Percentiles rank a stretch among this genome's conserved stretches.
phyloP scores from a whole-genome alignment of 495 filamentous ascomycete genomes.

The Podospora appendiculata region DNA sequence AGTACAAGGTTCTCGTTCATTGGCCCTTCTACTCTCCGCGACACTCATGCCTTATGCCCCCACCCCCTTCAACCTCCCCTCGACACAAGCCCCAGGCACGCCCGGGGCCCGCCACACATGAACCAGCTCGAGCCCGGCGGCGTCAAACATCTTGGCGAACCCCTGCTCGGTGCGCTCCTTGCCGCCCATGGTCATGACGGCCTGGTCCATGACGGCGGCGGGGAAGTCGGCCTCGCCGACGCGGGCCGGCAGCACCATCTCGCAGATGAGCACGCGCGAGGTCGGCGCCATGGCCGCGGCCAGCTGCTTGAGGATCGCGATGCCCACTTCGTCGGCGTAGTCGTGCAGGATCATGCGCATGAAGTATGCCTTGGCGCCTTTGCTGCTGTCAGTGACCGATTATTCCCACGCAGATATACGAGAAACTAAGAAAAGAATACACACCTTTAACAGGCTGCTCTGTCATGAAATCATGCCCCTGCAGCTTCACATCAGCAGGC shows the following conservation, averaged over 20 bases:
- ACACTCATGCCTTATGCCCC: no score
- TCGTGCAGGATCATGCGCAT: slow-evolving; percentile 19
- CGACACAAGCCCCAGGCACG: slow-evolving; percentile 11
- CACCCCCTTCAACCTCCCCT: slow-evolving; percentile 3
- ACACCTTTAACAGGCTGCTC: slow-evolving; percentile 13
- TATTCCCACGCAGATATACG: no score
- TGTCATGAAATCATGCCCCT: slow-evolving; percentile 12
- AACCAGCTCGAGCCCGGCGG: slow-evolving; percentile 20
- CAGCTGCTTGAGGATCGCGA: slow-evolving; percentile 10
- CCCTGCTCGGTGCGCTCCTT: slow-evolving; percentile 22
- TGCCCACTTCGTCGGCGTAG: slow-evolving; percentile 11
- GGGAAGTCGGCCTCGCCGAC: slow-evolving; percentile 15
- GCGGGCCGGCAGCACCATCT: slow-evolving; percentile 20
- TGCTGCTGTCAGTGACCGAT: no score
- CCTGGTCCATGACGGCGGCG: slow-evolving; percentile 16
- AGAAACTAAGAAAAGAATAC: background rate
- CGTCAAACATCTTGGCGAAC: slow-evolving; percentile 16
- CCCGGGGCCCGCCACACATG: slow-evolving; percentile 19
- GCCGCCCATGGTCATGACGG: slow-evolving; percentile 22
- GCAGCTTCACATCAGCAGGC: slow-evolving; percentile 3
- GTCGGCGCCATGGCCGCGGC: slow-evolving; percentile 12
- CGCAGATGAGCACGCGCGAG: slow-evolving; percentile 20
- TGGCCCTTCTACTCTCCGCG: no score
- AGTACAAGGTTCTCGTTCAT: no score
- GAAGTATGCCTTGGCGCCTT: slow-evolving; percentile 18